Base-by-base conservation (phyloP, 2,329 filamentous ascomycete genomes). In the Calonectria crousiana region DNA sequence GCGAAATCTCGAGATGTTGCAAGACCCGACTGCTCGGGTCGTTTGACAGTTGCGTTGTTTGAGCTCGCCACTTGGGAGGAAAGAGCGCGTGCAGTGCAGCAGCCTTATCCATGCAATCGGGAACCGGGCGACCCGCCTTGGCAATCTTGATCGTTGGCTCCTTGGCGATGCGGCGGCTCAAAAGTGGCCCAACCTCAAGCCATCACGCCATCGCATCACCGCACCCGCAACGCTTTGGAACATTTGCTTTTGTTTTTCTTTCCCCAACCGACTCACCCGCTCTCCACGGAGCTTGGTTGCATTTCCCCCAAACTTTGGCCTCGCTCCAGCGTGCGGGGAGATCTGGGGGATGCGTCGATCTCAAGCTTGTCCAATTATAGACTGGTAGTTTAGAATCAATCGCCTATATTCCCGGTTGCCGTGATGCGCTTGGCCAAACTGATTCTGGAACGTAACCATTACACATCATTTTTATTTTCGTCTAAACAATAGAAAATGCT, bases 111-210 rank as follows among this genome's bases (percentile, higher is more conserved):
- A 69, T 69, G 67, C 62, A 53, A 36, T 47, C 66, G 51, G 66
- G n/a, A n/a, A 44, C 23, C 36, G 4, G 28, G 20, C 23, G 53
- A 32, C 53, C 67, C 67, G 53, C 52, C 67, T 69, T 69, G 67
- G 67, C 67, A 56, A 69, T 69, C 67, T 60, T 60, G 53, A 60
- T 32, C 51, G 20, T 1, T 34, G 18, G 36, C 14, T 41, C 32
- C 67, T 69, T 69, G 67, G 67, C 67, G 66, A 69, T 69, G 60
- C 28, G 53, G 67, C 52, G 67, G 67, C 67, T 69, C 52, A 69
- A 69, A 69, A 69, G 47, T 36, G 34, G 30, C 23, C 28, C 47
- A 67, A 41, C 47, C 16, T 67, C 34, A 56, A 30, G 60, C 20
- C 60, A 44, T 64, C 58, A 41, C 30, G 20, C 20, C 58, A 64